phyloP scores from a whole-genome alignment of 805 yeast species.

The Lipomyces yamadae region DNA sequence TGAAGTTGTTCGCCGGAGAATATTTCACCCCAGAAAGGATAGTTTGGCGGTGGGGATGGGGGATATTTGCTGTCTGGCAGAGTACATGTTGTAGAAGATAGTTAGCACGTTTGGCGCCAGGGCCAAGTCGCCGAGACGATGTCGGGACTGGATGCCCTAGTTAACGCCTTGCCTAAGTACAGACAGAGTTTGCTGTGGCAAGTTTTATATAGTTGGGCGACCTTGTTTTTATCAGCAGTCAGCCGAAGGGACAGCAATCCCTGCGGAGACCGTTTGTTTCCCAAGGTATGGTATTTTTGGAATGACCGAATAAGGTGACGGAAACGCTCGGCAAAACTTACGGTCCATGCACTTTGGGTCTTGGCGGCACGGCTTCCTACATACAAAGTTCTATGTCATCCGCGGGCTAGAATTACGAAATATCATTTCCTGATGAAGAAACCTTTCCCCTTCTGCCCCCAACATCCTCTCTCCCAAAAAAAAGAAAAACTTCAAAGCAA shows the following conservation, averaged over 20 bases:
- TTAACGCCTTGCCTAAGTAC: too few relatives aligned
- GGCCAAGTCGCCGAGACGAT: too few relatives aligned
- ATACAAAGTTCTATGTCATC: slow-evolving; percentile 2
- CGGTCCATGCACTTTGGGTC: slow-evolving; percentile 7
- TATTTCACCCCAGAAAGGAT: too few relatives aligned
- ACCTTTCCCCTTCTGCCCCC: not conserved
- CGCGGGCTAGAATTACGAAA: slow-evolving; percentile 1
- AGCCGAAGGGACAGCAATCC: slow-evolving; percentile 7
- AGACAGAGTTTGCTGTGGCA: too few relatives aligned
- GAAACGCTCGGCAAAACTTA: not conserved
- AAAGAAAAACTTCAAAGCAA: not conserved
- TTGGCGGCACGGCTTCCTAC: not conserved
- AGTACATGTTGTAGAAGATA: too few relatives aligned
- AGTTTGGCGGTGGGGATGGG: too few relatives aligned
- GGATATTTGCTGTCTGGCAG: too few relatives aligned
- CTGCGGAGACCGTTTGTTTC: slow-evolving; percentile 10
- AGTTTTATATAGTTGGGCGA: not conserved
- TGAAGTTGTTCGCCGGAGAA: too few relatives aligned
- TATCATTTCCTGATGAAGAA: slow-evolving; percentile 3
- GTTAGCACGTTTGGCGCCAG: too few relatives aligned
- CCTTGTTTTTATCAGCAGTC: slow-evolving; percentile 5
- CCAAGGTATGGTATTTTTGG: not conserved
- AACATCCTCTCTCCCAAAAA: slow-evolving; percentile 2
- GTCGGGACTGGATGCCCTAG: too few relatives aligned
- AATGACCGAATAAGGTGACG: not conserved